Conservation (phyloP, 441 rosid species). For the Jatropha multifida region DNA sequence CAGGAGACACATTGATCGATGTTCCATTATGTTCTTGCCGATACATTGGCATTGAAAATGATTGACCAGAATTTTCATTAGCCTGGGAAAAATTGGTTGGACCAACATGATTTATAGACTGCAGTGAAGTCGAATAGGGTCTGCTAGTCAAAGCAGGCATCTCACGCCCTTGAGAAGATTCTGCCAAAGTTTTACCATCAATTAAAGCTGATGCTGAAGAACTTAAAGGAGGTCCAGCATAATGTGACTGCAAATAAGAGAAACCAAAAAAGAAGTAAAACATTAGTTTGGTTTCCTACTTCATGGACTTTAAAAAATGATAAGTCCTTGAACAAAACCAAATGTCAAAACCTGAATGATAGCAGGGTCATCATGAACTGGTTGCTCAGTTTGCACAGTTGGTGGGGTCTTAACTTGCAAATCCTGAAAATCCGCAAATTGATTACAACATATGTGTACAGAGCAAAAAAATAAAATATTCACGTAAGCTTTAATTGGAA, state of each 20-base stretch:
- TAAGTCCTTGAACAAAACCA: neutral
- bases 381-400: constrained; percentile 36
- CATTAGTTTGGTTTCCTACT: neutral
- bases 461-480: too few relatives aligned
- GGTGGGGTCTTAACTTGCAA: constrained; percentile 52
- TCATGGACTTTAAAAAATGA: neutral
- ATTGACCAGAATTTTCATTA: constrained; percentile 30
- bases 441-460: neutral
- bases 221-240: constrained; percentile 26
- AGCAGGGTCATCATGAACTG: constrained; percentile 37
- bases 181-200: constrained; percentile 31
- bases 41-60: constrained; percentile 34
- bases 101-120: constrained; percentile 25
- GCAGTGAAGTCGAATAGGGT: constrained; percentile 26
- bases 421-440: constrained; percentile 41
- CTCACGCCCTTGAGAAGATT: constrained; percentile 34
- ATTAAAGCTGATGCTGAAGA: constrained; percentile 29
- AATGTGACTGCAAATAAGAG: constrained; percentile 30
- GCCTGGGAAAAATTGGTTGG: constrained; percentile 26
- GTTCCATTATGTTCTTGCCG: constrained; percentile 37
- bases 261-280: neutral
- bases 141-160: constrained; percentile 44
- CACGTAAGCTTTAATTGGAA: neutral
- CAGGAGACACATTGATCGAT: constrained; percentile 19
- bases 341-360: constrained; percentile 42